These are phyloP conservation scores for Pythium rishiriense DNA, from an alignment of 352 stramenopile species.

Conservation along the genomic window DNA sequence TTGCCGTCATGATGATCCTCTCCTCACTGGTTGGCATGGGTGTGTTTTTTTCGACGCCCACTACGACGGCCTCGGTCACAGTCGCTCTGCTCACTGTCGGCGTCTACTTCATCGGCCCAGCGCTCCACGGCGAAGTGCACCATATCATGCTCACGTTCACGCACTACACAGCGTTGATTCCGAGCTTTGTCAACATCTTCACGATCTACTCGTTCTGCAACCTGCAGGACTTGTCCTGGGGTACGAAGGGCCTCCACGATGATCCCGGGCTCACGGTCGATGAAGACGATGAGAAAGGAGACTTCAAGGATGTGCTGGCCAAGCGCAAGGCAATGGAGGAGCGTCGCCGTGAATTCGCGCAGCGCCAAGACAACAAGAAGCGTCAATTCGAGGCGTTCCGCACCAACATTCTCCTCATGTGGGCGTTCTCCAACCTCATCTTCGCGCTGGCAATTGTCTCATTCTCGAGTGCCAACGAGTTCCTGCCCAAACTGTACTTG, in stretches of 20 bases:
- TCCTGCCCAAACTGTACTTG: conserved; percentile 72
- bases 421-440: conserved; percentile 84
- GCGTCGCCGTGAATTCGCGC: conserved; percentile 54
- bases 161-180: conserved; percentile 86
- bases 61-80: conserved; percentile 52
- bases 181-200: conserved; percentile 90
- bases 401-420: conserved; percentile 78
- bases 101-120: conserved; percentile 84
- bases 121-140: conserved; percentile 77
- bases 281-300: conserved; percentile 70
- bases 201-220: conserved; percentile 91
- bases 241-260: conserved; percentile 69
- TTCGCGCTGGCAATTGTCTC: conserved; percentile 73
- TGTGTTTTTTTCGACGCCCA: conserved; percentile 69
- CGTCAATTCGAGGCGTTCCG: conserved; percentile 83
- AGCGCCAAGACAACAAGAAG: conserved; percentile 65
- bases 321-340: conserved; percentile 76
- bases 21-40: conserved; percentile 70
- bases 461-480: conserved; percentile 53
- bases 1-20: conserved; percentile 81
- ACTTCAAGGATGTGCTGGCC: conserved; percentile 85
- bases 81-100: conserved; percentile 71
- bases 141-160: conserved; percentile 86
- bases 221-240: conserved; percentile 87
- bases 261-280: conserved; percentile 43